phyloP scores from a whole-genome alignment of 495 filamentous ascomycete species.

The Cudoniella acicularis region DNA sequence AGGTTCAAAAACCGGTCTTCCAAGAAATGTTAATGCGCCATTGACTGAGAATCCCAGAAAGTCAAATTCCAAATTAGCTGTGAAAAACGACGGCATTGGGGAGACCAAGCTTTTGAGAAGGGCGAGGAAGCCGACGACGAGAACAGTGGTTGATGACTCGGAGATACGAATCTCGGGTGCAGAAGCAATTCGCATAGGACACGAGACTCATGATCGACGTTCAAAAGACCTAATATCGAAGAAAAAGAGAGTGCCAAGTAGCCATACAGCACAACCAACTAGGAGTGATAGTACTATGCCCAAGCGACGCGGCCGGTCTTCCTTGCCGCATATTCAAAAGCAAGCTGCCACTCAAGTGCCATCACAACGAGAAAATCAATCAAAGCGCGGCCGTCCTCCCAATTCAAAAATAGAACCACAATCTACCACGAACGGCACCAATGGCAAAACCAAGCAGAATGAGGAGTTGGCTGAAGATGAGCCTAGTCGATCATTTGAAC shows the following conservation, averaged over 20 bases:
- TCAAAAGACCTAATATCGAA: not conserved
- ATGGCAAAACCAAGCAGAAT: not conserved
- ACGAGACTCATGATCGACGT: not conserved
- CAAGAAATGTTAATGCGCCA: not conserved
- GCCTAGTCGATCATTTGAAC: not conserved
- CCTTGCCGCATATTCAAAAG: not conserved
- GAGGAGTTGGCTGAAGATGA: not conserved
- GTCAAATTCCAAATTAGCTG: not conserved
- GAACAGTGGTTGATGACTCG: too few species aligned
- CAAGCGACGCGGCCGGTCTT: not conserved
- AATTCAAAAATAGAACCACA: not conserved
- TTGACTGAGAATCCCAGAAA: not conserved
- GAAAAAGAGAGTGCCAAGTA: too few species aligned
- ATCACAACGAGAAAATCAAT: not conserved
- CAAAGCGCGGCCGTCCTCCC: not conserved
- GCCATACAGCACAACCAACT: too few species aligned
- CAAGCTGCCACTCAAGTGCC: not conserved
- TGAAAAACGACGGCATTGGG: not conserved
- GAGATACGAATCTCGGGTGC: too few species aligned
- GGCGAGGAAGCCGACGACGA: too few species aligned
- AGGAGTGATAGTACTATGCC: not conserved
- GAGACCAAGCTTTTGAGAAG: not conserved
- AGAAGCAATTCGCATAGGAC: too few species aligned
- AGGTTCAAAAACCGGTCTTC: not conserved
- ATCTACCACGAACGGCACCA: not conserved